Evolutionary conservation across 768 basidiomycete species (phyloP).

Genomic region (Podaxis sp.): DNA sequence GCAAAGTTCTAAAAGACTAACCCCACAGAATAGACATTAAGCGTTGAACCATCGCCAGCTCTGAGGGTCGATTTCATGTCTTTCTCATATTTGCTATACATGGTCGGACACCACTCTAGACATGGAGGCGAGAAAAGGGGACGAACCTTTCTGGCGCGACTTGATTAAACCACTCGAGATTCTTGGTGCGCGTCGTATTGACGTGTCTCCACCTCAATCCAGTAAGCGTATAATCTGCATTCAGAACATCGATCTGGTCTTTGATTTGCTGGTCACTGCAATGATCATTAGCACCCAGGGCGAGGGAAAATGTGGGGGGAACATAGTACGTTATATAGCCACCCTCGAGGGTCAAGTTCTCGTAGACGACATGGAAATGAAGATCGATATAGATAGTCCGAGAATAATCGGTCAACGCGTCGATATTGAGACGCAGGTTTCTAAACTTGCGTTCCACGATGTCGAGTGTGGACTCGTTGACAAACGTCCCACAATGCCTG

Average conservation of each 20-base stretch:
- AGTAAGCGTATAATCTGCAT: conserved; percentile 14
- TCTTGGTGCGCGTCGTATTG: conserved; percentile 15
- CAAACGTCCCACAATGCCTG: conserved; percentile 6
- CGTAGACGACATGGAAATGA: conserved; percentile 39
- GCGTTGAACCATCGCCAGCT: conserved; percentile 14
- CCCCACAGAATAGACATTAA: conserved; percentile 25
- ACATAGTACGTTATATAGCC: conserved; percentile 40
- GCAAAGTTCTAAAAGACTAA: conserved; percentile 4
- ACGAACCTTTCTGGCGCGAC: conserved; percentile 17
- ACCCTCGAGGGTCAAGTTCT: conserved; percentile 30
- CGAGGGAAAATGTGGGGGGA: not conserved
- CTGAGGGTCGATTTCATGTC: conserved; percentile 21
- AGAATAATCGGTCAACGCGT: not conserved
- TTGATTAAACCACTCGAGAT: conserved; percentile 17
- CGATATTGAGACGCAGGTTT: not conserved
- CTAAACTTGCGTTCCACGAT: conserved; percentile 6
- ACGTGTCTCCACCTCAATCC: conserved; percentile 17
- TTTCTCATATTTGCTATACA: conserved; percentile 6
- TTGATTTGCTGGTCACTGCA: conserved; percentile 15
- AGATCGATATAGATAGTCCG: conserved; percentile 27
- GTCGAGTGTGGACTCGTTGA: not conserved
- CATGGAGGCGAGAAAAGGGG: not conserved
- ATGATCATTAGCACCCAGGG: not conserved
- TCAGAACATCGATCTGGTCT: conserved; percentile 18
- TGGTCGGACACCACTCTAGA: too few relatives aligned